A percentile compares a stretch with the other conserved stretches of the same genome.
Evolutionary conservation across 495 filamentous ascomycete genomes (phyloP).

Genomic region (Letharia lupina): DNA sequence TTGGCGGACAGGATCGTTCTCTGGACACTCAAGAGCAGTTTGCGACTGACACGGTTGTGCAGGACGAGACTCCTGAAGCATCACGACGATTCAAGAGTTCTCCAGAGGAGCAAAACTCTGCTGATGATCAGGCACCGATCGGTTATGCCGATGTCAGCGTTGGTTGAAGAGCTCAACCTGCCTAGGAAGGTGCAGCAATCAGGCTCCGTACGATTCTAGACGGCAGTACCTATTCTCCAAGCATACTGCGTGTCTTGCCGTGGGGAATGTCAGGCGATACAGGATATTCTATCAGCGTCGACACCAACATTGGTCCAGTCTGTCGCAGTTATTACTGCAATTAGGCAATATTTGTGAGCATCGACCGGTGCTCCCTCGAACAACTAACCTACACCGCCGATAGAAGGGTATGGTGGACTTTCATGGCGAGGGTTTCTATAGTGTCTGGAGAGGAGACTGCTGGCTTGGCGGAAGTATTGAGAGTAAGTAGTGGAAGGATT

Average conservation of each 20-base stretch:
- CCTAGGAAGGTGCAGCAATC: background rate
- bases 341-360: background rate
- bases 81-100: background rate
- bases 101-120: background rate
- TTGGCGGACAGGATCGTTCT: background rate
- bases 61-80: background rate
- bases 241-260: background rate
- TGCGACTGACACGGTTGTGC: background rate
- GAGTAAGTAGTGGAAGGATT: background rate
- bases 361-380: background rate
- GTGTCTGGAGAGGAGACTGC: background rate
- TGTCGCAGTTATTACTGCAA: background rate
- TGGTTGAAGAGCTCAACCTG: background rate
- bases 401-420: background rate
- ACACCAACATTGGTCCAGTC: background rate
- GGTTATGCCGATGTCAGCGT: background rate
- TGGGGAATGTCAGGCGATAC: no score
- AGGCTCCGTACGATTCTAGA: background rate
- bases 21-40: background rate
- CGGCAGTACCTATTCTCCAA: background rate
- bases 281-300: no score
- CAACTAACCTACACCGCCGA: background rate
- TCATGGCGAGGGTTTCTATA: no score
- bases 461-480: background rate
- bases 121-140: background rate